Base-by-base conservation (phyloP, 108 stramenopile species). In the Cylindrotheca fusiformis region DNA sequence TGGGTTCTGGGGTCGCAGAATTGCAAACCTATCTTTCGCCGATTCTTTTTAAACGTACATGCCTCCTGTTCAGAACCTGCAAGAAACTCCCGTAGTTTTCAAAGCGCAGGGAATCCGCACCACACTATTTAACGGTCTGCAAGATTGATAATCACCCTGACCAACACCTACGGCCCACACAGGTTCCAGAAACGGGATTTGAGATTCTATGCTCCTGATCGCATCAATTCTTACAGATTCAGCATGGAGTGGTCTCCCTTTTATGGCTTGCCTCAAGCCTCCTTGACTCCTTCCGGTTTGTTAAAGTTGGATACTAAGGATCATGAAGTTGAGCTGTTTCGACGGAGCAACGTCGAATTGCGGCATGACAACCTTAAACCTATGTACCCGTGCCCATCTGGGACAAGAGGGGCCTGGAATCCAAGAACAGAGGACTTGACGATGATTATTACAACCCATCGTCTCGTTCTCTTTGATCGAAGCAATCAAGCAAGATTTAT, bases 241-340 rank as follows among this genome's bases (percentile, higher is more conserved):
- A 41, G 36, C 14, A 41, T 41, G 47, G 63, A 66, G 6, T 92
- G 82, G 79, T 86, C 91, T 33, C 91, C 91, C 5, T 70, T 93
- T 24, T 72, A 76, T 31, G 84, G 87, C 72, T 62, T 93, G 12
- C 70, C 81, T 14, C 55, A 50, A 47, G 83, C 86, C 14, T 32
- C 64, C 23, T 78, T 89, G 22, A 90, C 91, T 22, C 76, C 84
- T 4, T 77, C 88, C 0, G 88, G 91, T 1, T 77, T 93, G 51
- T 58, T 90, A 21, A 49, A 77, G 48, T 81, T 87, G 60, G 84
- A 89, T 55, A 57, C 70, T 2, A 28, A 56, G 20, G 85, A 79
- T 48, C 66, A 76, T 19, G 91, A 93, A 68, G 85, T 88, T 12
- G 75, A 84, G 71, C 59, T 89, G 21, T 58, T 86, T 18, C 72